Evolutionary conservation across 2,329 filamentous ascomycete genomes (phyloP).

Genomic region (Paecilomyces dactylethromorphus): DNA sequence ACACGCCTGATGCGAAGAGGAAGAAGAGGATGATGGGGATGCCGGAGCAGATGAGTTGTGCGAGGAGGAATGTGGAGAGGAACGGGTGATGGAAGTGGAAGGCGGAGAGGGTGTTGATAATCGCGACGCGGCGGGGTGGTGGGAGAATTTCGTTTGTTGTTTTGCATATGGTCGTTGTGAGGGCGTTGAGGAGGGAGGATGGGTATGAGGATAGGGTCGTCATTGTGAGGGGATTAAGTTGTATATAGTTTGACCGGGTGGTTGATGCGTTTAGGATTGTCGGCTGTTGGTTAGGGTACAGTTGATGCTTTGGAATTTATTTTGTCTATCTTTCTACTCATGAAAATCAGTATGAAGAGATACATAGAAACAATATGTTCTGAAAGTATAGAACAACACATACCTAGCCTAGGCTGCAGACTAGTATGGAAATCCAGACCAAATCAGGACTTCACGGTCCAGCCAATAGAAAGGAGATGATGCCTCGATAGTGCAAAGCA

Average conservation of each 20-base stretch:
- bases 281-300: not conserved
- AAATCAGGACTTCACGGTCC: too few relatives aligned
- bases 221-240: not conserved
- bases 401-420: too few relatives aligned
- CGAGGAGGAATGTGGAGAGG: conserved; percentile 61
- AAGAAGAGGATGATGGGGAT: conserved; percentile 64
- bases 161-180: conserved; percentile 5
- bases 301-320: not conserved
- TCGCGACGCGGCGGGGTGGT: conserved; percentile 6
- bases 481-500: too few relatives aligned
- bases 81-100: conserved; percentile 60
- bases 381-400: too few relatives aligned
- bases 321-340: too few relatives aligned
- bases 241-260: too few relatives aligned
- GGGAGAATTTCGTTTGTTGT: not conserved
- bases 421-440: too few relatives aligned
- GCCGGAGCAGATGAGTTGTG: conserved; percentile 59
- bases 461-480: too few relatives aligned
- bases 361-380: too few relatives aligned
- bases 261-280: too few relatives aligned
- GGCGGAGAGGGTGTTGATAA: conserved; percentile 54
- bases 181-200: not conserved
- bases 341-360: too few relatives aligned
- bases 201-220: not conserved
- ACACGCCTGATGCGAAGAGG: conserved; percentile 57